Evolutionary conservation across 768 basidiomycete genomes (phyloP), one percentile per base, ranked within the genome.

Genomic region (Omphalotus guepiniiformis): DNA sequence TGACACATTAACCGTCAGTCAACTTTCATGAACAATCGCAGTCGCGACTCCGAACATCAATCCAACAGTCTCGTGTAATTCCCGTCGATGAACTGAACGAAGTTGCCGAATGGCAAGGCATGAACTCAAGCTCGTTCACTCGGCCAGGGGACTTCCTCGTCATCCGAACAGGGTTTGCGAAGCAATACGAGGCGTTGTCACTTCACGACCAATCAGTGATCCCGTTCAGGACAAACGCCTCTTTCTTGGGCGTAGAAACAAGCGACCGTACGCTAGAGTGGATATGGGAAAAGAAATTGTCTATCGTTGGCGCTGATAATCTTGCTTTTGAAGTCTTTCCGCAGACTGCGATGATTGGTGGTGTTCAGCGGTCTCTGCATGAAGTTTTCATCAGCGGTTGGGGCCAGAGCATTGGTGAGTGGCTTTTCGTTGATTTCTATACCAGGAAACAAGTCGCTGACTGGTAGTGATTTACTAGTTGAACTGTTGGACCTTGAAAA

Each of bases 281-380:
- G 53, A 29, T 54, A 13, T 54, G 50, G 50, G 53, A 51, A 8
- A 53, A 50, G 39, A 53, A 53, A 26, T 26, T 53, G 13, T 26
- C 49, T 4, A 7, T 53, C 6, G 44, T 53, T 1, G 52, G 52
- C 15, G 38, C 36, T 21, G 52, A 53, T 15, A 51, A 54, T 21
- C 50, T 44, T 27, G 21, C 44, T 15, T 42, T 51, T 21, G 53
- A 54, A 22, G 13, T 32, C 2, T 13, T 22, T 11, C 39, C 49
- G n/a, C 7, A 16, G 9, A 23, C 18, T 21, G 48, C 23, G 6
- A 23, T 21, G 18, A 22, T 39, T 22, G 19, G 19, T 39, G 21
- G 15, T 22, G 38, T n/a, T 9, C 15, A 9, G 18, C 3, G 52
- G 5, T 29, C 43, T 16, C 16, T 54, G 38, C 53, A 54, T n/a